Evolutionary conservation across 495 filamentous ascomycete genomes (phyloP), one percentile per base, ranked within the genome.

Genomic region (Parathielavia appendiculata): DNA sequence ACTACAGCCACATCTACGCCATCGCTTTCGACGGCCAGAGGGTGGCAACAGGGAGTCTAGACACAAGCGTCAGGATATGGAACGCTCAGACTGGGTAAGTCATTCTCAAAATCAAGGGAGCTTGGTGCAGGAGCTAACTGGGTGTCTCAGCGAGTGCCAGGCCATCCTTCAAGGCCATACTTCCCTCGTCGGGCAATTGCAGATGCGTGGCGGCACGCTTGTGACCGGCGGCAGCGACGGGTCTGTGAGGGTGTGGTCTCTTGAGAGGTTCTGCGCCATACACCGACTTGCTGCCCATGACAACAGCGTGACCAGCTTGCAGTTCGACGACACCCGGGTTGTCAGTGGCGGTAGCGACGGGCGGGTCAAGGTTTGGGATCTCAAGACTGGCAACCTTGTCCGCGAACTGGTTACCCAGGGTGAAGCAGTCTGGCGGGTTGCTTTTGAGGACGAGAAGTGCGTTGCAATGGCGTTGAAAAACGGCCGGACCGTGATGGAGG

Each of bases 1-100:
- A 98, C 74, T 97, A 96, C 74, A 97, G 93, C 69, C 93, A 98
- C 65, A 98, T 98, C 54, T 98, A 98, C 66, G 95, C 93, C 12
- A 95, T 98, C 66, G 92, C 93, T 0, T 98, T 96, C 70, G 93
- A 98, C 68, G 93, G 93, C 19, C 80, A 81, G 49, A 81, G 91
- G 52, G 92, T 98, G 48, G 92, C 92, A n/a, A 98, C 93, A 1
- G 93, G 93, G 26, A 97, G 92, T 70, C 77, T 98, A 58, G 93
- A 98, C 71, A 98, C 93, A 1, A 96, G 90, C 68, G 95, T 98
- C 30, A 80, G 93, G 61, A 92, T 98, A 61, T 98, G 93, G 93
- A 91, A 97, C 75, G 91, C 92, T 26, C 80, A 81, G 22, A 89
- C 90, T 65, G 95, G 92, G 87, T 89, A 78, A 74, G 83, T 72